Base-by-base conservation (phyloP, 2,329 filamentous ascomycete species). In the Fonsecaea nubica region DNA sequence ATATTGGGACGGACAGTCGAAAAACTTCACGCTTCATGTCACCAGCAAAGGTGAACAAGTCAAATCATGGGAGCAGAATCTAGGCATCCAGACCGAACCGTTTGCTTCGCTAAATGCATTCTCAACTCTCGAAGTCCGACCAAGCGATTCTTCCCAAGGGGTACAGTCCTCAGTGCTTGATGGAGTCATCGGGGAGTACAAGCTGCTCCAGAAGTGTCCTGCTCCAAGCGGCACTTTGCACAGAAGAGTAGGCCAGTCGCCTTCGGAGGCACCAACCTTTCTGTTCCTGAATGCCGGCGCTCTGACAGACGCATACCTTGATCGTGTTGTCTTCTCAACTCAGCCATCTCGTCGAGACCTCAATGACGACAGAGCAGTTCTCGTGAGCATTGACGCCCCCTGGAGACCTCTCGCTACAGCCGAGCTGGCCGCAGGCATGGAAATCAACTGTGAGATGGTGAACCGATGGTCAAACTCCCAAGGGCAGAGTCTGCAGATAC, bases 221-320 rank as follows among this genome's bases (percentile, higher is more conserved):
- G 68, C 70, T n/a, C 57, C 68, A 21, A 57, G 53, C 36, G 64
- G 63, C 10, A 58, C 62, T 4, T 56, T 72, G 54, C 65, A 71
- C 53, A 32, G 56, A 63, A 60, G 55, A 60, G 42, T 50, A 1
- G 12, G 9, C 15, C 25, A 12, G 15, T 58, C 36, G 3, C 32
- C 61, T 25, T 53, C 54, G 5, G 33, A 56, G 18, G 50, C 50
- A 25, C 72, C 78, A 0, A 62, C 88, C 0, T 90, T 83, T 69
- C 74, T 90, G 2, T 89, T 89, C 71, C 76, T 87, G 2, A 86
- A 90, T 62, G 84, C 86, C 0, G 77, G 80, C 4, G 81, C 81
- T 15, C 78, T 83, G 40, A 82, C 82, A 0, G 74, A 82, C 33
- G 74, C 80, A 0, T 72, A 77, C 0, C 63, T 82, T 4, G 87